phyloP scores from a whole-genome alignment of 208 protist species.

The Leishmania gerbilli region DNA sequence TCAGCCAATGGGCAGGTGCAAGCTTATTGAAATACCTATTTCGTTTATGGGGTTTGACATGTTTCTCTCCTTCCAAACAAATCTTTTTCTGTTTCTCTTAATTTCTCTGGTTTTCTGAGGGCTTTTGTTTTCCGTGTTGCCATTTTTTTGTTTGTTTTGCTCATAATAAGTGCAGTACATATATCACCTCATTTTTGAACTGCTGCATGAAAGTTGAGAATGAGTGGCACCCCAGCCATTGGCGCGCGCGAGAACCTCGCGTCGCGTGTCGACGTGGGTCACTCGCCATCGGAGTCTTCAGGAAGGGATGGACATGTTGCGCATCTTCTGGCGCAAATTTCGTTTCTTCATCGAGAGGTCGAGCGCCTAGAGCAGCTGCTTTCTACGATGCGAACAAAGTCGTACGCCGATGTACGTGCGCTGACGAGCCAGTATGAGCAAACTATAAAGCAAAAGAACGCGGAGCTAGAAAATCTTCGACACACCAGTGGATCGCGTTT shows the following conservation, averaged over 20 bases:
- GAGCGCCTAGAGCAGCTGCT: slow-evolving; percentile 70
- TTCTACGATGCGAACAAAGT: slow-evolving; percentile 29
- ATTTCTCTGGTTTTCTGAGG: neutral
- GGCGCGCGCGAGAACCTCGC: neutral
- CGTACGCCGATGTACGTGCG: slow-evolving; percentile 28
- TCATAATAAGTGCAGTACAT: neutral
- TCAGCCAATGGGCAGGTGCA: too few species aligned
- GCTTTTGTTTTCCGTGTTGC: too few species aligned
- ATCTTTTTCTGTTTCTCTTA: neutral
- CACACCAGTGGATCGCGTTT: slow-evolving; percentile 26
- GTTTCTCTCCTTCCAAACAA: too few species aligned
- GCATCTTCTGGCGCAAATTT: slow-evolving; percentile 73
- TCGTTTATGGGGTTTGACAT: fast-evolving
- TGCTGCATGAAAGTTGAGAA: neutral
- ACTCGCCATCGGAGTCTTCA: neutral
- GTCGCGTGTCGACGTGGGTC: neutral
- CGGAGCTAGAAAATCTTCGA: slow-evolving; percentile 32
- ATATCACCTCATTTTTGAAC: neutral
- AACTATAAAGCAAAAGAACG: slow-evolving; percentile 54
- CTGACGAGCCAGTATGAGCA: slow-evolving; percentile 48
- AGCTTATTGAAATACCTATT: too few species aligned
- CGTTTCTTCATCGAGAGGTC: slow-evolving; percentile 82
- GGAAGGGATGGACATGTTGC: slow-evolving; percentile 35
- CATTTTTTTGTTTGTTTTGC: neutral
- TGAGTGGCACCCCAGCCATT: neutral